Evolutionary conservation across 371 early-diverging fungal genomes (phyloP), one percentile per base, ranked within the genome.

Genomic region (Cokeromyces recurvatus): DNA sequence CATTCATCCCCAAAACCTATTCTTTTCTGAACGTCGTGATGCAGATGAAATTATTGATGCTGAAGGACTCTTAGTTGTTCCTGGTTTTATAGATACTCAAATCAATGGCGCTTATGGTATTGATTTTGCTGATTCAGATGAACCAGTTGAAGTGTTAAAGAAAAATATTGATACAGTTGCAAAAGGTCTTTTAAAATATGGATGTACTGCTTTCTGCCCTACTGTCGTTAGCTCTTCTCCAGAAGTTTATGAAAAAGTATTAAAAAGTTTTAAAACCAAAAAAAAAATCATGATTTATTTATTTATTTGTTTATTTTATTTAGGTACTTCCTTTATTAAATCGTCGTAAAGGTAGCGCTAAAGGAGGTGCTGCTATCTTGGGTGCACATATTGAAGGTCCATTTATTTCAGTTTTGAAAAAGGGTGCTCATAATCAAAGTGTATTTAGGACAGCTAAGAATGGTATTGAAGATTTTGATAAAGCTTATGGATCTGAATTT

Each of bases 351-450:
- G 92, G 91, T 46, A 79, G 75, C 6, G 70, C 74, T 21, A 59
- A 66, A n/a, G 70, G 64, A 24, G 90, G 90, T 15, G 91, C 92
- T 9, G 83, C 83, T 25, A 78, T 91, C n/a, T 70, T 92, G 9
- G 92, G 85, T 15, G 89, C 88, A 7, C 92, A 92, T 61, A 59
- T 90, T 14, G 92, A 92, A 61, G 91, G 91, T 2, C 91, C 91
- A 15, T 92, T 92, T 59, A 87, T 91, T 40, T 76, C 72, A 5
- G 46, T 44, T 1, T 55, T 61, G 22, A 74, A 74, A 31, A 85
- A 84, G 46, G 92, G 92, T 25, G 91, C 91, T 0, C 92, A 92
- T 48, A 81, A 91, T 32, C 65, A 78, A 42, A 63, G 59, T n/a
- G 81, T 81, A 2, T 71, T 92, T 35, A 78, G 73, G 38, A 41